Evolutionary conservation across 495 filamentous ascomycete species (phyloP), one percentile per base, ranked within the genome.

Genomic region (Penicillium diatomitis): DNA sequence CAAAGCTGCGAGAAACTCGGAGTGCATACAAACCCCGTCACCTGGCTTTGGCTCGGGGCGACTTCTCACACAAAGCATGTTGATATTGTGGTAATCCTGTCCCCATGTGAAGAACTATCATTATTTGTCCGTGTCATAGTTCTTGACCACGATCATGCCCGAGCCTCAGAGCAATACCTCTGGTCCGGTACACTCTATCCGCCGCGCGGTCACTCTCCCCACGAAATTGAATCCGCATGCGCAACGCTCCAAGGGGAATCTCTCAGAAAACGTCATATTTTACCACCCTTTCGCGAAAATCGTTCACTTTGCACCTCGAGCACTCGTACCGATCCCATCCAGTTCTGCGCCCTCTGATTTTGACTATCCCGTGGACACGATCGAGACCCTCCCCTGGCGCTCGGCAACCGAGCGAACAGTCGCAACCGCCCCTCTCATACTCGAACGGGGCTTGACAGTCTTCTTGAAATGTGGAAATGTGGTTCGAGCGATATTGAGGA

Each of bases 381-480:
- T 68, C 50, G 65, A 61, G 50, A 83, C 83, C 2, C 68, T 92
- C 34, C 76, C 87, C 11, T 91, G 87, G 84, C 74, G 77, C 39
- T 86, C 85, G 4, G 72, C 78, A 12, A 79, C 86, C 3, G 90
- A 96, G 62, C 79, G 86, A 57, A 94, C 87, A 1, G 78, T 92
- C 44, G 88, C 89, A 50, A 78, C 84, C 52, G 88, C 89, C 7
- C 80, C 82, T 5, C 74, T 95, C 40, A 75, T 83, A 43, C 81
- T 96, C 46, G 90, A 96, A 63, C 80, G 81, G 48, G 84, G 86
- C 7, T 81, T 87, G 38, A 85, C 90, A 0, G 85, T 85, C 11
- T 95, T 95, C 61, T 76, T 96, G 7, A 88, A 84, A 66, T 94
- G 87, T 55, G 86, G 87, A 47, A 72, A 76, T 53, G 80, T 87